A percentile compares a stretch with the other conserved stretches of the same genome.
phyloP scores from a whole-genome alignment of 1,139 yeast species.

The Meyerozyma carpophila region DNA sequence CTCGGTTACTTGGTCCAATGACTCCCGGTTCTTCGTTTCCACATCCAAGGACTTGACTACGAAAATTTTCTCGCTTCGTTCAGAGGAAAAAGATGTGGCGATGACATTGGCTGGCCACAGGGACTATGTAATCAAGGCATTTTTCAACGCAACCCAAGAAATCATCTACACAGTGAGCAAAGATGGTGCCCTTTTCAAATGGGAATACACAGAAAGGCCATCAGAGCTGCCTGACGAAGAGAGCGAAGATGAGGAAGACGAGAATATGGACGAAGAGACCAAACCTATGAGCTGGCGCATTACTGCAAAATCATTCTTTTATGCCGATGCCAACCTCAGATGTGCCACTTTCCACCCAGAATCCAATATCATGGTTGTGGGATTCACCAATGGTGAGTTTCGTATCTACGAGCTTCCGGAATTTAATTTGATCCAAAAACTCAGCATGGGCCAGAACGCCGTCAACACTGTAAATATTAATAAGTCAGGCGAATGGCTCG shows the following conservation, averaged over 20 bases:
- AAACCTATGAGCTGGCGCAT: constrained; percentile 70
- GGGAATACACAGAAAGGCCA: constrained; percentile 73
- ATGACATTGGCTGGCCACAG: constrained; percentile 90
- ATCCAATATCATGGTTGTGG: constrained; percentile 75
- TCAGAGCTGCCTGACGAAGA: constrained; percentile 33
- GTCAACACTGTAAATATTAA: constrained; percentile 80
- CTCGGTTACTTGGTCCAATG: constrained; percentile 82
- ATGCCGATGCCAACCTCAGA: constrained; percentile 65
- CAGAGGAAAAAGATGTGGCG: constrained; percentile 75
- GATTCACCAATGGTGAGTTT: constrained; percentile 87
- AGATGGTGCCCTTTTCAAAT: constrained; percentile 89
- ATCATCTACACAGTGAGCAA: constrained; percentile 84
- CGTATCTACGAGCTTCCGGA: constrained; percentile 79
- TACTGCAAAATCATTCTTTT: constrained; percentile 68
- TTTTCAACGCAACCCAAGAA: constrained; percentile 82
- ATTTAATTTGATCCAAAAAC: constrained; percentile 73
- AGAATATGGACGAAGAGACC: constrained; percentile 12
- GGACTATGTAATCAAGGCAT: constrained; percentile 82
- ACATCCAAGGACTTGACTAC: constrained; percentile 90
- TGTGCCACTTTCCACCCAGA: constrained; percentile 81
- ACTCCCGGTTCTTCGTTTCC: constrained; percentile 80
- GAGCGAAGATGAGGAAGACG: constrained; percentile 27
- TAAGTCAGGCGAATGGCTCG: constrained; percentile 91
- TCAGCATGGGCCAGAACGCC: constrained; percentile 89
- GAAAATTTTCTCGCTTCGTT: constrained; percentile 71